A percentile compares a stretch with the other conserved stretches of the same genome.
Evolutionary conservation across 2,329 filamentous ascomycete genomes (phyloP).

Genomic region (Trichophaea hybrida): DNA sequence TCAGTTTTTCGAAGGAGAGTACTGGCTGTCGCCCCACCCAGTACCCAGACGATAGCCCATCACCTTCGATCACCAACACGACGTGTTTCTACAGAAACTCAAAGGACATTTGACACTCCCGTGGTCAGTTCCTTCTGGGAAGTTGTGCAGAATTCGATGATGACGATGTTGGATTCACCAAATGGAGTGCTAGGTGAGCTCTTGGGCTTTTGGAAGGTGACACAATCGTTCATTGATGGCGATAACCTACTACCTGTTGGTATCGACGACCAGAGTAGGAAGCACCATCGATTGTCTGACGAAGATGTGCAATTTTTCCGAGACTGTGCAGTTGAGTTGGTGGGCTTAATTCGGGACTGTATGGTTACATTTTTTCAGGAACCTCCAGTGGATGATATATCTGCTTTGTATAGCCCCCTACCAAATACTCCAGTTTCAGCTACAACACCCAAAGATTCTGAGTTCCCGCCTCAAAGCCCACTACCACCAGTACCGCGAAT

Average conservation of each 20-base stretch:
- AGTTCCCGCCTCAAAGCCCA: constrained; percentile 49
- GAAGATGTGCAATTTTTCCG: constrained; percentile 58
- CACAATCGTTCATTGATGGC: constrained; percentile 78
- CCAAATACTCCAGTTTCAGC: constrained; percentile 51
- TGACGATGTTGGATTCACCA: constrained; percentile 54
- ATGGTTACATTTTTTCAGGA: constrained; percentile 73
- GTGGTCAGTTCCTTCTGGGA: constrained; percentile 89
- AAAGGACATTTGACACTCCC: constrained; percentile 55
- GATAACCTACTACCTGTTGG: constrained; percentile 64
- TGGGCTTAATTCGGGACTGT: constrained; percentile 66
- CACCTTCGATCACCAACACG: constrained; percentile 62
- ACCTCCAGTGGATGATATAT: constrained; percentile 79
- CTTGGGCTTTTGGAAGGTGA: constrained; percentile 84
- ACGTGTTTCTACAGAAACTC: constrained; percentile 47
- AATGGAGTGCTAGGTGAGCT: constrained; percentile 78
- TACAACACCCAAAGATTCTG: constrained; percentile 36
- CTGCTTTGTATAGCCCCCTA: constrained; percentile 67
- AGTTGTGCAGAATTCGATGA: constrained; percentile 62
- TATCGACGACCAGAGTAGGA: constrained; percentile 64
- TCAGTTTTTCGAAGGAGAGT: constrained; percentile 63
- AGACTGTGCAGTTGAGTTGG: constrained; percentile 66
- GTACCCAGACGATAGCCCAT: constrained; percentile 51
- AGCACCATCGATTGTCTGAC: constrained; percentile 64
- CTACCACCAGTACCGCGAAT: constrained; percentile 41
- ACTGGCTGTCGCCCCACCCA: constrained; percentile 57